Base-by-base conservation (phyloP, 2,329 filamentous ascomycete species). In the Exserohilum turcica region DNA sequence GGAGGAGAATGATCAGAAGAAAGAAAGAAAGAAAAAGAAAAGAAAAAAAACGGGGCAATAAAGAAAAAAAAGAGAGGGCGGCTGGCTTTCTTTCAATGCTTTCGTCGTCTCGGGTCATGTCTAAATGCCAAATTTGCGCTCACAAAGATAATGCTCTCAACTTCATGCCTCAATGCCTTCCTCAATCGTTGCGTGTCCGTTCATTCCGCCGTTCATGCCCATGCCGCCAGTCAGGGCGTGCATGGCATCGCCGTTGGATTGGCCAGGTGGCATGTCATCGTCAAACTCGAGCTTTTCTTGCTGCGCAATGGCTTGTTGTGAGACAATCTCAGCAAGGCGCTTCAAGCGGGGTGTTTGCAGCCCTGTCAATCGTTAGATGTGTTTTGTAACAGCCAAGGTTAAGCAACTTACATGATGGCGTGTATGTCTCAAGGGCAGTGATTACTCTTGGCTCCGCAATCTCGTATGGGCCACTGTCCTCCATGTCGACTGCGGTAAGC, bases 381-480 rank as follows among this genome's bases (percentile, higher is more conserved):
- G 27, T 36, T 10, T 8, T n/a, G n/a, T n/a, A n/a, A n/a, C 24
- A 35, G 6, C 2, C n/a, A 5, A 13, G 18, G 19, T 6, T 7
- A 10, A 28, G 33, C 8, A 10, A 82, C 90, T 84, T 82, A 94
- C 93, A 99, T 64, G 92, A 96, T 59, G 94, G 94, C 44, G 94
- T 97, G 74, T 99, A 99, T 12, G 94, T 99, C 79, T 99, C 94
- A 62, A 99, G 79, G 47, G 94, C 94, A 3, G 92, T 97, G 70
- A 99, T 99, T 48, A 91, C 90, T 72, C 94, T 86, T 24, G 94
- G 94, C 76, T 99, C 94, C 12, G 94, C 94, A 75, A 99, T 99
- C 77, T 97, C 94, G 71, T 99, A 99, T 21, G 93, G 94, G 19
- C 94, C 94, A 66, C 91, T 96, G 78, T 99, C 94, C 71, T 99